These are phyloP conservation scores for Vitis hybrid DNA, from an alignment of 177 flowering plant genomes.

Conservation along the genomic window DNA sequence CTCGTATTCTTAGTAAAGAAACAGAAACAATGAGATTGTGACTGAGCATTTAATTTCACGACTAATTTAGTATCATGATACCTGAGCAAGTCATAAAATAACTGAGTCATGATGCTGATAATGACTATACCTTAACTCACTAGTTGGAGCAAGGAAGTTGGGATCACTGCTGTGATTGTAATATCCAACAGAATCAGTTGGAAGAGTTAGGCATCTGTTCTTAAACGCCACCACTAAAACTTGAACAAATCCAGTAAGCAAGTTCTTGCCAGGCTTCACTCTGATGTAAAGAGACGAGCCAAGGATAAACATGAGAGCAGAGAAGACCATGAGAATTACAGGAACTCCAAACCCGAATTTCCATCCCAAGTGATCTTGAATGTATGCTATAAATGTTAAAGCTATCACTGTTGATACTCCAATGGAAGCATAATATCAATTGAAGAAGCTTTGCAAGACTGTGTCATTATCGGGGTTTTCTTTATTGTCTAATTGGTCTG, in stretches of 20 bases:
- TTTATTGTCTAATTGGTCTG: slow-evolving; percentile 32
- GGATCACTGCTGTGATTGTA: slow-evolving; percentile 19
- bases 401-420: slow-evolving; percentile 13
- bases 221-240: slow-evolving; percentile 29
- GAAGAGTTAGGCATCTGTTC: slow-evolving; percentile 25
- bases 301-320: slow-evolving; percentile 26
- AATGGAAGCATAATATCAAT: slow-evolving; percentile 40
- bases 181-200: neutral
- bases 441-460: slow-evolving; percentile 37
- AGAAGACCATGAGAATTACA: slow-evolving; percentile 22
- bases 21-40: no score
- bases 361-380: slow-evolving; percentile 55
- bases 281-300: slow-evolving; percentile 37
- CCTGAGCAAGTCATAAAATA: no score
- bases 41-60: no score
- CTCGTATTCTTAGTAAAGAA: no score
- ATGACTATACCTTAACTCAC: slow-evolving; percentile 28
- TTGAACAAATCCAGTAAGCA: slow-evolving; percentile 31
- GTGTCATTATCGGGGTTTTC: slow-evolving; percentile 7
- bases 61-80: no score
- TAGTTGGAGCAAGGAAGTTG: slow-evolving; percentile 16
- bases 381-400: slow-evolving; percentile 32
- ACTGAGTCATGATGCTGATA: neutral
- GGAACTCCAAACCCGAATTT: slow-evolving; percentile 45
- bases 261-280: slow-evolving; percentile 15